Conservation (phyloP, 805 yeast genomes). For the Wickerhamiella qilinensis region DNA sequence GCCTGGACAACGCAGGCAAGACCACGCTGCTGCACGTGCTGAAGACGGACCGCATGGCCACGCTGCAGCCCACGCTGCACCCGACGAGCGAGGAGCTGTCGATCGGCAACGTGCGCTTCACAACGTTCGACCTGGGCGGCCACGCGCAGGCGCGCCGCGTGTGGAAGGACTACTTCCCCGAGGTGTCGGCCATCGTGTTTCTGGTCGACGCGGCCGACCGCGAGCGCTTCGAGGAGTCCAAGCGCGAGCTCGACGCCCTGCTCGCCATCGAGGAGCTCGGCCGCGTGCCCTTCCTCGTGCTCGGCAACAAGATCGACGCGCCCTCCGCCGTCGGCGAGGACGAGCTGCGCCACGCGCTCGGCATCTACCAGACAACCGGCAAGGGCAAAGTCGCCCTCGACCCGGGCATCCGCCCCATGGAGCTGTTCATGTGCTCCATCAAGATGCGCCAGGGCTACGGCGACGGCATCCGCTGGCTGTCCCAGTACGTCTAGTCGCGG, state of each 20-base stretch:
- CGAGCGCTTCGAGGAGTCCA: conserved; percentile 86
- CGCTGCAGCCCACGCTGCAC: conserved; percentile 93
- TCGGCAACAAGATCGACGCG: conserved; percentile 94
- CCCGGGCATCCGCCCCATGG: conserved; percentile 75
- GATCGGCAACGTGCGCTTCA: conserved; percentile 89
- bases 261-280: conserved; percentile 83
- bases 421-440: conserved; percentile 93
- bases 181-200: conserved; percentile 93
- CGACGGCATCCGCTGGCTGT: conserved; percentile 96
- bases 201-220: conserved; percentile 95
- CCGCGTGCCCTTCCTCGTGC: conserved; percentile 77
- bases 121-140: conserved; percentile 97
- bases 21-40: conserved; percentile 77
- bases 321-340: conserved; percentile 90
- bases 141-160: conserved; percentile 97
- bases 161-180: conserved; percentile 99
- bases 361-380: conserved; percentile 81
- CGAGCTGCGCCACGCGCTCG: conserved; percentile 80
- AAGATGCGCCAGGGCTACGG: conserved; percentile 98
- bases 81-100: conserved; percentile 96
- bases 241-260: conserved; percentile 85
- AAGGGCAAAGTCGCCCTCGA: conserved; percentile 56
- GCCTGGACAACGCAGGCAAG: conserved; percentile 96
- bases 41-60: conserved; percentile 91
- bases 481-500: conserved; percentile 75